Conservation (phyloP, 306 rosid genomes). For the Elaeagnus macrophylla region DNA sequence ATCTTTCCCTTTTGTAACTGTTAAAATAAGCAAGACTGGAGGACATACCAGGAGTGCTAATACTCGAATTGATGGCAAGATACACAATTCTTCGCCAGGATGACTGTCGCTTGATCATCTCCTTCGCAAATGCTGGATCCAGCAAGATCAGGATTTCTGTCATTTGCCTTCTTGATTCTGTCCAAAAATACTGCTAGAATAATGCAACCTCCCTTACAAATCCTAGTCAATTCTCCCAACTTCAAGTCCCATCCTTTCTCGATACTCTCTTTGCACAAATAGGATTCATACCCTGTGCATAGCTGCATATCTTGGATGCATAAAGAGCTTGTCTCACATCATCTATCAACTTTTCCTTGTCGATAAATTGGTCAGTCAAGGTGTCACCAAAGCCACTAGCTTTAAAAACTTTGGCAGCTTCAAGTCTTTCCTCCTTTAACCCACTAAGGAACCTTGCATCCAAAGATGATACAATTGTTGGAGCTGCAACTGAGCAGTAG, state of each 20-base stretch:
- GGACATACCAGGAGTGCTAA: constrained; percentile 91
- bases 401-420: constrained; percentile 69
- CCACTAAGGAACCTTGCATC: constrained; percentile 95
- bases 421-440: constrained; percentile 78
- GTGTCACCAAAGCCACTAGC: constrained; percentile 55
- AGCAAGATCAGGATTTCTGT: constrained; percentile 70
- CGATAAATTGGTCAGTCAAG: constrained; percentile 45
- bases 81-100: constrained; percentile 86
- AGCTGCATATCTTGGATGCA: constrained; percentile 87
- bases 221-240: constrained; percentile 79
- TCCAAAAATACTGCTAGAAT: constrained; percentile 77
- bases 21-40: constrained; percentile 90
- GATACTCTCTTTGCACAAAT: constrained; percentile 78
- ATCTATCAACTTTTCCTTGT: constrained; percentile 65
- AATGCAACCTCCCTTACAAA: constrained; percentile 96
- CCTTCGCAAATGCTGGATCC: constrained; percentile 86
- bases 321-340: constrained; percentile 90
- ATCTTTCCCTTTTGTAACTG: constrained; percentile 60
- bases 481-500: constrained; percentile 91
- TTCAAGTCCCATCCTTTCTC: constrained; percentile 78
- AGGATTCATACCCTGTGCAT: constrained; percentile 93
- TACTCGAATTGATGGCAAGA: constrained; percentile 77
- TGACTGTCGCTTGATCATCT: constrained; percentile 70
- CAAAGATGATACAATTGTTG: constrained; percentile 82
- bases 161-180: constrained; percentile 81